Percentiles rank a stretch among this genome's conserved stretches.
Conservation (phyloP, 495 filamentous ascomycete genomes). For the Aspergillus nidulans region DNA sequence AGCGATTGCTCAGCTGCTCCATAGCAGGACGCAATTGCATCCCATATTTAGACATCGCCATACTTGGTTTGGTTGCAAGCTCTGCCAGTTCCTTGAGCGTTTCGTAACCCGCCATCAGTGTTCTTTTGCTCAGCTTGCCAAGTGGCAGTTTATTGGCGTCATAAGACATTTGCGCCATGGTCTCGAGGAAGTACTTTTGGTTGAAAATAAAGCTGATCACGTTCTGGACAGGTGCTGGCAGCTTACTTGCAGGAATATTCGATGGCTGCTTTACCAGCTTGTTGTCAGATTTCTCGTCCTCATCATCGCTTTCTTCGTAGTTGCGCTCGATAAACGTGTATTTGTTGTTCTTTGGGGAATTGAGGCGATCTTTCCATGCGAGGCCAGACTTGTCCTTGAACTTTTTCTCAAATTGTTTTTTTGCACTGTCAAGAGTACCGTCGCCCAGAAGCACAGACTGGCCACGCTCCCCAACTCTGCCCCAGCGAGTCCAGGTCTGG, state of each 20-base stretch:
- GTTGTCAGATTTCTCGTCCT: conserved; percentile 37
- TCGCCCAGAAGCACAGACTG: conserved; percentile 47
- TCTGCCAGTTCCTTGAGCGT: conserved; percentile 67
- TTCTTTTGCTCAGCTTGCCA: conserved; percentile 75
- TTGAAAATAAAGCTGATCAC: conserved; percentile 85
- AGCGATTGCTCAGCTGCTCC: conserved; percentile 64
- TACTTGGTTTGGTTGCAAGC: conserved; percentile 47
- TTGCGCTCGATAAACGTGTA: conserved; percentile 72
- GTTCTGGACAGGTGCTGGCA: conserved; percentile 54
- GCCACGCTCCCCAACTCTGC: conserved; percentile 70
- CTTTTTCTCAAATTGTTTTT: conserved; percentile 58
- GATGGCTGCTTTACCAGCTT: conserved; percentile 27
- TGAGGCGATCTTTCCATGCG: conserved; percentile 58
- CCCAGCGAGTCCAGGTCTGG: conserved; percentile 68
- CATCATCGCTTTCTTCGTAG: conserved; percentile 65
- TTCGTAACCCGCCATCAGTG: conserved; percentile 66
- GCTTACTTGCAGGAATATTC: conserved; percentile 43
- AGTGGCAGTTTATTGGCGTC: conserved; percentile 74
- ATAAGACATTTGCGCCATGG: conserved; percentile 67
- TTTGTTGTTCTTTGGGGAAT: conserved; percentile 57
- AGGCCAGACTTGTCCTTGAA: conserved; percentile 77
- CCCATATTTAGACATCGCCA: conserved; percentile 46
- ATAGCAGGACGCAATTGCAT: conserved; percentile 35
- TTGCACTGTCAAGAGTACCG: conserved; percentile 41
- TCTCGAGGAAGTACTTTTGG: conserved; percentile 55